Evolutionary conservation across 306 rosid genomes (phyloP).

Genomic region (Medicago truncatula): MtrunA17r5.0-ANR NC_053045.1:51829501-51830000

Average conservation of each 20-base stretch:
- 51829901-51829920: neutral
- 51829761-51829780: slow-evolving; percentile 32
- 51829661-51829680: slow-evolving; percentile 97
- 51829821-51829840: slow-evolving; percentile 95
- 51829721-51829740: neutral
- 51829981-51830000: neutral
- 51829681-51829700: slow-evolving; percentile 38
- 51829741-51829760: slow-evolving; percentile 34
- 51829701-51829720: neutral
- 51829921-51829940: slow-evolving; percentile 7
- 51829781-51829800: slow-evolving; percentile 90
- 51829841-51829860: slow-evolving; percentile 97
- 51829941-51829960: neutral
- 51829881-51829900: neutral
- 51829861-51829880: slow-evolving; percentile 68
- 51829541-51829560: slow-evolving; percentile 1
- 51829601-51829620: slow-evolving; percentile 80
- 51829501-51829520: neutral
- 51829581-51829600: slow-evolving; percentile 63
- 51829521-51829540: neutral
- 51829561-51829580: slow-evolving; percentile 21
- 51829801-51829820: slow-evolving; percentile 99
- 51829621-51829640: slow-evolving; percentile 91
- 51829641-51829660: slow-evolving; percentile 82
- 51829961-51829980: neutral